A percentile compares a stretch with the other conserved stretches of the same genome.
phyloP scores from a whole-genome alignment of 306 rosid genomes.

The Cucurbita maxima region DNA sequence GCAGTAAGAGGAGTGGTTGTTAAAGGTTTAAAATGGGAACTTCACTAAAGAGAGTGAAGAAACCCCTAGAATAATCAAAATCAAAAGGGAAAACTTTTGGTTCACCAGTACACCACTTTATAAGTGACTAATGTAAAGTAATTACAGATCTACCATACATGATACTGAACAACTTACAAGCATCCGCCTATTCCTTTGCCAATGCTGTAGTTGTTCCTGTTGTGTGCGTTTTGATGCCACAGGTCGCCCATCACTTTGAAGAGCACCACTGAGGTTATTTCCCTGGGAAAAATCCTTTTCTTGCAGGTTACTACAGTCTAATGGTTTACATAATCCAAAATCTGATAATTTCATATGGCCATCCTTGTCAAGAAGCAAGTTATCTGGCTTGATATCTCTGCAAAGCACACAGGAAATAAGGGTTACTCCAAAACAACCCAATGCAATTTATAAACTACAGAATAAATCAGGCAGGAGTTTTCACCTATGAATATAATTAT shows the following conservation, averaged over 20 bases:
- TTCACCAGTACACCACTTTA: neutral
- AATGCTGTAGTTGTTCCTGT: conserved; percentile 94
- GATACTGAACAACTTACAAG: conserved; percentile 52
- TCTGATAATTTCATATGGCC: conserved; percentile 98
- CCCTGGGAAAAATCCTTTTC: conserved; percentile 80
- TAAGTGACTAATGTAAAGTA: conserved; percentile 10
- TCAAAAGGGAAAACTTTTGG: neutral
- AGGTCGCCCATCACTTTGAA: conserved; percentile 87
- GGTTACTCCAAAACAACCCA: conserved; percentile 1
- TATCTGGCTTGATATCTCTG: conserved; percentile 99
- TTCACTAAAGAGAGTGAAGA: neutral
- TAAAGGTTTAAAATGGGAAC: neutral
- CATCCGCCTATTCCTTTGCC: conserved; percentile 96
- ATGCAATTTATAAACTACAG: neutral
- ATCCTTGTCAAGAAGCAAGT: conserved; percentile 79
- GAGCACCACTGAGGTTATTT: conserved; percentile 78
- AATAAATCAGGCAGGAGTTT: conserved; percentile 10
- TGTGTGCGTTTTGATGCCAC: conserved; percentile 86
- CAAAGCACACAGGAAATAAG: conserved; percentile 14
- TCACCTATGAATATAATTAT: conserved; percentile 91
- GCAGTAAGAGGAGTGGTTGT: neutral
- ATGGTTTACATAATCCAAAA: conserved; percentile 94
- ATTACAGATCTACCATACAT: conserved; percentile 10
- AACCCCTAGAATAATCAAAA: neutral
- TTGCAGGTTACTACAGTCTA: conserved; percentile 90